These are phyloP conservation scores for Pulveroboletus sp. DNA, from an alignment of 768 basidiomycete genomes.

Conservation along the genomic window DNA sequence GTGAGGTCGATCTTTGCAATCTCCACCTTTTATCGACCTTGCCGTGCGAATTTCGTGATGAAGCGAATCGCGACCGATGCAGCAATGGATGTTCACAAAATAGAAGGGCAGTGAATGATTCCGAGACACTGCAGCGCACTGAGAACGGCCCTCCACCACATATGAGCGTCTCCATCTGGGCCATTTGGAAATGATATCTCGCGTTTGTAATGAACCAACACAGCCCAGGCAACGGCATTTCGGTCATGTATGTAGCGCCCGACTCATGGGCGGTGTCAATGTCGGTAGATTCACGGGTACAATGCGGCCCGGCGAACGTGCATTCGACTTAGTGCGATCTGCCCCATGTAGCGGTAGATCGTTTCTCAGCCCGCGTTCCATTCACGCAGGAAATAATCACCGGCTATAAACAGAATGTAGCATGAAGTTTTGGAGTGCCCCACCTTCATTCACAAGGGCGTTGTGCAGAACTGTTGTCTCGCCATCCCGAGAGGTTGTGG, in stretches of 20 bases:
- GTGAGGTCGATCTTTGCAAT: background rate
- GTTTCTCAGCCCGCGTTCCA: background rate
- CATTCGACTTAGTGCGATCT: background rate
- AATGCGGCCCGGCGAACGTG: background rate
- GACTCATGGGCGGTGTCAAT: background rate
- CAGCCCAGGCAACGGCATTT: background rate
- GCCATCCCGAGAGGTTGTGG: too few species aligned
- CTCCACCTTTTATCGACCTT: slow-evolving; percentile 19
- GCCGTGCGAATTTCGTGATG: slow-evolving; percentile 28
- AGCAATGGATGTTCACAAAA: background rate
- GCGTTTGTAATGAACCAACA: slow-evolving; percentile 1
- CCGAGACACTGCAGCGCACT: slow-evolving; percentile 9
- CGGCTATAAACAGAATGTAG: background rate
- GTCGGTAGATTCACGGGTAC: background rate
- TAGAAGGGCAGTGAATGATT: background rate
- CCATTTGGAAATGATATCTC: slow-evolving; percentile 1
- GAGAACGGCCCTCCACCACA: slow-evolving; percentile 6
- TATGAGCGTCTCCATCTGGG: too few species aligned
- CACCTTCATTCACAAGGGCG: too few species aligned
- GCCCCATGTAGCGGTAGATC: too few species aligned
- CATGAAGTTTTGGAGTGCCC: background rate
- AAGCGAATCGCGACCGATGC: background rate
- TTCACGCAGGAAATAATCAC: background rate
- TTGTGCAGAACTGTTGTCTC: too few species aligned
- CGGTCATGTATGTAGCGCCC: too few species aligned